Evolutionary conservation across 768 basidiomycete species (phyloP).

Genomic region (Lactifluus pinguis): DNA sequence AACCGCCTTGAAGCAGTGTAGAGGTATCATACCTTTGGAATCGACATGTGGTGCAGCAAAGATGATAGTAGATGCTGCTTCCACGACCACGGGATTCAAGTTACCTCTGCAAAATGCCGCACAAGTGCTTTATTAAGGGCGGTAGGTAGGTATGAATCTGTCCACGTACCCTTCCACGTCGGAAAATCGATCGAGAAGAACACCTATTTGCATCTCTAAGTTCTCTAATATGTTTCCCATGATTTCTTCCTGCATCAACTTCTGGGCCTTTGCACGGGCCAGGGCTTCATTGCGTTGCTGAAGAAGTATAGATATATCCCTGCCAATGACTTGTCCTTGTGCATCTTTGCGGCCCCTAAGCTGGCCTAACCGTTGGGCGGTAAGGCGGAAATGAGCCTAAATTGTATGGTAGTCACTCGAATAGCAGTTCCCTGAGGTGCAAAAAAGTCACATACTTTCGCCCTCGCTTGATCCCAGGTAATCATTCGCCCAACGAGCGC

Average conservation of each 20-base stretch:
- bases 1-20: not conserved
- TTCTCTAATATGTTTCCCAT: conserved; percentile 54
- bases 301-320: conserved; percentile 60
- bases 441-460: conserved; percentile 24
- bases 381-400: conserved; percentile 53
- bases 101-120: conserved; percentile 24
- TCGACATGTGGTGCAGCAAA: conserved; percentile 48
- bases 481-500: conserved; percentile 15
- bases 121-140: not conserved
- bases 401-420: conserved; percentile 9
- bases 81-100: conserved; percentile 46
- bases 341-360: conserved; percentile 63
- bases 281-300: conserved; percentile 50
- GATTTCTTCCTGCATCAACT: conserved; percentile 52
- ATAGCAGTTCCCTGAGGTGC: not conserved
- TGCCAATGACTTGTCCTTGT: conserved; percentile 48
- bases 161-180: conserved; percentile 46
- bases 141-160: not conserved
- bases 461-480: conserved; percentile 27
- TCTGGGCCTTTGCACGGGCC: conserved; percentile 67
- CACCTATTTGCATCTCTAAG: conserved; percentile 58
- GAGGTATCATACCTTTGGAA: conserved; percentile 41
- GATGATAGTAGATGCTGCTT: conserved; percentile 63
- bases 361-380: conserved; percentile 59
- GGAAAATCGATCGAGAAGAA: conserved; percentile 46